Conservation (phyloP, 768 basidiomycete species). For the Russula dissimulans region DNA sequence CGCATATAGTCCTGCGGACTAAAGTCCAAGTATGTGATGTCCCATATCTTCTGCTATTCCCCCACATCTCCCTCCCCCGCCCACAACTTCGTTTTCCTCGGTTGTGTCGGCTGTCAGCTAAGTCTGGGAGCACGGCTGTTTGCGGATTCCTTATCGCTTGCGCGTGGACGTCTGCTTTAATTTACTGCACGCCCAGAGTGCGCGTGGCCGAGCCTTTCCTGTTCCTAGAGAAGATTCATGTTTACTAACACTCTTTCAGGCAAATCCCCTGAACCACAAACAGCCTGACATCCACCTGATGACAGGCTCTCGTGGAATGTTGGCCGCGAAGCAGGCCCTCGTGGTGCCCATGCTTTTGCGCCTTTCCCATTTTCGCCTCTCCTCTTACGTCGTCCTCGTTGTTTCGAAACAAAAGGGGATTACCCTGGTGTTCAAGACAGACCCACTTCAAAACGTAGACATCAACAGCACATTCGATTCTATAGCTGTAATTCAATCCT, state of each 20-base stretch:
- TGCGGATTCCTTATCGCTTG: neutral
- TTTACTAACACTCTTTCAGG: constrained; percentile 36
- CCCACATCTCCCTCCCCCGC: neutral
- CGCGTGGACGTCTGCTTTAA: neutral
- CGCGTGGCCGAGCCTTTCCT: neutral
- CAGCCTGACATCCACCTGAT: constrained; percentile 85
- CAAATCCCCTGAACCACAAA: constrained; percentile 91
- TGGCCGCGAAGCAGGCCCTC: constrained; percentile 89
- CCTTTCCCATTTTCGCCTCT: constrained; percentile 88
- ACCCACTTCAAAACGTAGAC: constrained; percentile 95
- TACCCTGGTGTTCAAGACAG: constrained; percentile 98
- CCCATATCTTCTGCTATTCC: neutral
- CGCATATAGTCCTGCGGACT: constrained; percentile 75
- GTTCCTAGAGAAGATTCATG: no score
- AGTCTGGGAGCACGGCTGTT: no score
- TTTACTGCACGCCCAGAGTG: neutral
- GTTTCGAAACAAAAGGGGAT: constrained; percentile 97
- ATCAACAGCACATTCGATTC: constrained; percentile 98
- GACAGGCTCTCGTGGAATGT: constrained; percentile 75
- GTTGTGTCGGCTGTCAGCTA: neutral
- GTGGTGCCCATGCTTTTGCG: constrained; percentile 98
- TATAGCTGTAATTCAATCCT: constrained; percentile 95
- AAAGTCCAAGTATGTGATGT: constrained; percentile 71
- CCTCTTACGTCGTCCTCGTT: constrained; percentile 94
- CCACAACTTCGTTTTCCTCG: neutral